Evolutionary conservation across 2,329 filamentous ascomycete genomes (phyloP), one percentile per base, ranked within the genome.

Genomic region (Penicillium polonicum): DNA sequence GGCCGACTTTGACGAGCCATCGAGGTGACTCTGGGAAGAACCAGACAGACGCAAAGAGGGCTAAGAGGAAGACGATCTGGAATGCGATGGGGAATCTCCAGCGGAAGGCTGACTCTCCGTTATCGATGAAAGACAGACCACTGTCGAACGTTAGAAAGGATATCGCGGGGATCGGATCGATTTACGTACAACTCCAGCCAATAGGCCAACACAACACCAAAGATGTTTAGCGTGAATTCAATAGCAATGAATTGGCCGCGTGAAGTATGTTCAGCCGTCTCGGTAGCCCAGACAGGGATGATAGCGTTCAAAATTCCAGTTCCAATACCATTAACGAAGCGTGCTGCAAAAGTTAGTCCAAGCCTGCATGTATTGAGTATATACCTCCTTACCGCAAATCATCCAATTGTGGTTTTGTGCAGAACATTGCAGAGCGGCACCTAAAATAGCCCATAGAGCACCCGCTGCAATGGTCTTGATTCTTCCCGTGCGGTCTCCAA

Each of bases 141-240:
- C 77, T 79, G 23, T 49, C 6, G 4, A n/a, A 38, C 2, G 35
- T 42, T 46, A 58, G 27, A 23, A 23, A 21, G 10, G 12, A 17
- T 29, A 17, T 31, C 13, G 1, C 21, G 35, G 3, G 10, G 10
- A 10, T 3, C 6, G 3, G 2, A 4, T 29, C 35, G 9, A 1
- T 13, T 3, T 10, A 69, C 73, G 3, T 68, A 77, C 75, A 83
- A 86, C 63, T 80, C 78, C 9, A 81, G 69, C 85, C 85, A 88
- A 62, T 89, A 89, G 3, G 82, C 74, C 36, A 86, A 78, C 21
- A 86, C 83, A 0, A 89, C 85, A 65, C 87, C 87, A 48, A 89
- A 85, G 59, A 90, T 89, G 67, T 90, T 91, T 9, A 90, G 72
- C 0, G 87, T 90, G 61, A 91, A 90, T 65, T 90, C 88, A 53